phyloP scores from a whole-genome alignment of 345 rosid genomes.

The Eucalyptus sp. region DNA sequence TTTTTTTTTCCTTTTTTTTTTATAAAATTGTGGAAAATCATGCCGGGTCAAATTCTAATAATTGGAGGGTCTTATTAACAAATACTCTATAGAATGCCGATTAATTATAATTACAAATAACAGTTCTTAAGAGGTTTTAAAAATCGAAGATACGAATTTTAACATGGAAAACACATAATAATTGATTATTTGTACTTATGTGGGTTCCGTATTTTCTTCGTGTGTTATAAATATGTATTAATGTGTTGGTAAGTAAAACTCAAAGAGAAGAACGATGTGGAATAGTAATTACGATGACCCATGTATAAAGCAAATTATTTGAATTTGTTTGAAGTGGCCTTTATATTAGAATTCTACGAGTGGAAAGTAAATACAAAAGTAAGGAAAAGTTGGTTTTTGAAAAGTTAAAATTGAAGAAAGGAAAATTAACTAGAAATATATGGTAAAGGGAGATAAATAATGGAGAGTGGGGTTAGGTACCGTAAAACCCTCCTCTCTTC shows the following conservation, averaged over 20 bases:
- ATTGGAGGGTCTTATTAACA: not conserved
- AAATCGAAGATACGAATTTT: not conserved
- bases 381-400: not conserved
- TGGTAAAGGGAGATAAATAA: not conserved
- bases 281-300: no score
- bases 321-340: no score
- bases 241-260: not conserved
- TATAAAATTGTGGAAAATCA: not conserved
- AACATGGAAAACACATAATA: no score
- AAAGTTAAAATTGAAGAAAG: not conserved
- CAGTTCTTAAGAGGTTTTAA: not conserved
- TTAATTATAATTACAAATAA: not conserved
- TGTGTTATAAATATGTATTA: accelerated
- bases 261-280: accelerated
- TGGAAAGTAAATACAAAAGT: not conserved
- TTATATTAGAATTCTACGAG: accelerated
- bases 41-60: not conserved
- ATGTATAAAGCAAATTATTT: no score
- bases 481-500: not conserved
- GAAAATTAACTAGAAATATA: not conserved
- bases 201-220: accelerated
- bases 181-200: not conserved
- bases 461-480: not conserved
- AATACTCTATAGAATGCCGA: not conserved
- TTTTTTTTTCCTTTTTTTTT: not conserved